These are phyloP conservation scores for Pichia thaimueangensis DNA, from an alignment of 805 yeast species.

Conservation along the genomic window DNA sequence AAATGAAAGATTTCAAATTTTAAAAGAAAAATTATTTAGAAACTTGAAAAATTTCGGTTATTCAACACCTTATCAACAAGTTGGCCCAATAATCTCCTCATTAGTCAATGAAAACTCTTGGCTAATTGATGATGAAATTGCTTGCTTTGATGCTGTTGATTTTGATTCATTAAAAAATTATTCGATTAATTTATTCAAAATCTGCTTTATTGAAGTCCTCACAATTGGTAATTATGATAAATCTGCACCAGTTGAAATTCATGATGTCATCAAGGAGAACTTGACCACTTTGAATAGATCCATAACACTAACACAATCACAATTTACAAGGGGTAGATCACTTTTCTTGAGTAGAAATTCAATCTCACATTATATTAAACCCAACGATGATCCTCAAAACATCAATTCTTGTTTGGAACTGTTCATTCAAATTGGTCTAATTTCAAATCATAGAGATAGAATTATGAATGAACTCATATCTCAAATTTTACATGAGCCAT, in stretches of 20 bases:
- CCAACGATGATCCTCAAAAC: slow-evolving; percentile 59
- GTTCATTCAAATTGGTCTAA: slow-evolving; percentile 58
- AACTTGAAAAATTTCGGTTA: slow-evolving; percentile 63
- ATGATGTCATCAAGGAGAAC: slow-evolving; percentile 31
- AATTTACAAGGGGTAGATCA: slow-evolving; percentile 39
- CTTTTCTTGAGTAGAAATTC: slow-evolving; percentile 35
- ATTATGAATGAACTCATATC: slow-evolving; percentile 59
- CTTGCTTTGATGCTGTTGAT: slow-evolving; percentile 42
- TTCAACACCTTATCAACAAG: slow-evolving; percentile 72
- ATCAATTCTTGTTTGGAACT: slow-evolving; percentile 82
- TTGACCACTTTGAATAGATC: slow-evolving; percentile 26
- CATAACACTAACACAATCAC: slow-evolving; percentile 36
- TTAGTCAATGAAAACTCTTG: slow-evolving; percentile 71
- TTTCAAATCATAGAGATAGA: slow-evolving; percentile 37
- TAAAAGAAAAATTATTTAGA: slow-evolving; percentile 58
- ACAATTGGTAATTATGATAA: slow-evolving; percentile 66
- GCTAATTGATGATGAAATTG: slow-evolving; percentile 54
- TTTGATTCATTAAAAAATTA: slow-evolving; percentile 36
- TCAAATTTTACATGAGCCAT: slow-evolving; percentile 77
- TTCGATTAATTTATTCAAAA: slow-evolving; percentile 47
- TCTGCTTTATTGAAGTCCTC: slow-evolving; percentile 63
- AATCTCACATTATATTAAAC: slow-evolving; percentile 40
- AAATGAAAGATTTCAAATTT: slow-evolving; percentile 54
- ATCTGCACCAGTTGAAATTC: slow-evolving; percentile 47
- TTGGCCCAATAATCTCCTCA: slow-evolving; percentile 54